Base-by-base conservation (phyloP, 2,329 filamentous ascomycete species). In the Fusarium sp. region DNA sequence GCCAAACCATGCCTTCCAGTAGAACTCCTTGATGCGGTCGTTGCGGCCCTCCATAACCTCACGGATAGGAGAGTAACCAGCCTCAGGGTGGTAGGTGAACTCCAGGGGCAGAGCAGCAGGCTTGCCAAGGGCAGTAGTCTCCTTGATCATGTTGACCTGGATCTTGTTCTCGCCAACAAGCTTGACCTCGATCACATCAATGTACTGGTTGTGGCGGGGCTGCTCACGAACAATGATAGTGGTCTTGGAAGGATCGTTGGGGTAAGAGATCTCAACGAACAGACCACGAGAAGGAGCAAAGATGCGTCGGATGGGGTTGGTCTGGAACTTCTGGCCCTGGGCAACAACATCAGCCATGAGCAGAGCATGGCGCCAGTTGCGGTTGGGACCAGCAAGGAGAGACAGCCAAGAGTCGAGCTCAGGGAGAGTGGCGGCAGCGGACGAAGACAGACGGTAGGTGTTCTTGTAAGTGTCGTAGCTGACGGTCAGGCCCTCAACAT, bases 11-110 rank as follows among this genome's bases (percentile, higher is more conserved):
- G 97, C 91, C 74, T 91, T 90, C 90, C 97, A 99, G 87, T 99
- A 99, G 80, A 99, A 99, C 81, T 97, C 93, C 86, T 99, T 99
- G 86, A 99, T 98, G 71, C 93, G 92, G 78, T 99, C 95, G 79
- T 99, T 99, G 77, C 96, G 93, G 58, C 89, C 92, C 37, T 94
- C 89, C 96, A 99, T 99, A 69, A 98, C 92, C 81, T 99, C 96
- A 66, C 92, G 92, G 73, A 99, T 97, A 20, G 96, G 96, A n/a
- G 97, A 95, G 78, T 98, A 99, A 30, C 96, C 96, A 59, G 93
- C 92, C 81, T 98, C 95, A 3, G 96, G 96, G 78, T 94, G 93
- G 82, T 99, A 99, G 7, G 88, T 93, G 84, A 98, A 98, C 78
- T 90, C 89, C 72, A 99, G 89, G 23, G 93, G 91, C 61, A 99